Percentiles rank a stretch among this genome's conserved stretches.
These are phyloP conservation scores for Pogostemon cablin DNA, from an alignment of 257 asterid species.

Conservation along the genomic window DNA sequence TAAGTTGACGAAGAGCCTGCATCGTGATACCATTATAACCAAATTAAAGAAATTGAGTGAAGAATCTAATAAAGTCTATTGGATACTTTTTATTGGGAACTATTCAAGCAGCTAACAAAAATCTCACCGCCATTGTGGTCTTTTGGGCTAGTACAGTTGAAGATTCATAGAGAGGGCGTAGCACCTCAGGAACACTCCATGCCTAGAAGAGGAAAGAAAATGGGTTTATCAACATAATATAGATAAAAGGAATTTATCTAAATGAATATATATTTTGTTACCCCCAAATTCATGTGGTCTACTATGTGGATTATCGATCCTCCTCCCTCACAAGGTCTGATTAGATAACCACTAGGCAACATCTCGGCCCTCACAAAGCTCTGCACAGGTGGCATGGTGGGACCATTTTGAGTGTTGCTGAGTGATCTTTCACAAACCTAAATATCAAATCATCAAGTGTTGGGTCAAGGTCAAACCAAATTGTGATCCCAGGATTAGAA, in stretches of 20 bases:
- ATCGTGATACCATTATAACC: conserved; percentile 11
- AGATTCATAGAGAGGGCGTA: conserved; percentile 92
- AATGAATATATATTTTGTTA: conserved; percentile 27
- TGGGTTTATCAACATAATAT: not conserved
- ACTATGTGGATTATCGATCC: conserved; percentile 93
- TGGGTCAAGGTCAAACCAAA: conserved; percentile 5
- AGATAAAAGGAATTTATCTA: not conserved
- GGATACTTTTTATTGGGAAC: not conserved
- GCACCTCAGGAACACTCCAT: conserved; percentile 92
- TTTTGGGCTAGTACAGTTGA: conserved; percentile 84
- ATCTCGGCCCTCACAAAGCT: conserved; percentile 87
- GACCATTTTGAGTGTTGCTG: conserved; percentile 82
- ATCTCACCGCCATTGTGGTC: conserved; percentile 79
- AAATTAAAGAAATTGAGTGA: not conserved
- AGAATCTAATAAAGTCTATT: not conserved
- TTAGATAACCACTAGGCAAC: conserved; percentile 84
- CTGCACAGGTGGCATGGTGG: conserved; percentile 88
- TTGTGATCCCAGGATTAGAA: not conserved
- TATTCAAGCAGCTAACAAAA: conserved; percentile 2
- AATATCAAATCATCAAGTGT: conserved; percentile 20
- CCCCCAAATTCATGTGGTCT: conserved; percentile 95
- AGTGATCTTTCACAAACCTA: conserved; percentile 96
- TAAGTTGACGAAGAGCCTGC: conserved; percentile 91
- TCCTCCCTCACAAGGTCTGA: conserved; percentile 95
- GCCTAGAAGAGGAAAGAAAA: conserved; percentile 46